Base-by-base conservation (phyloP, 2,329 filamentous ascomycete genomes). In the Botryotinia globosa region DNA sequence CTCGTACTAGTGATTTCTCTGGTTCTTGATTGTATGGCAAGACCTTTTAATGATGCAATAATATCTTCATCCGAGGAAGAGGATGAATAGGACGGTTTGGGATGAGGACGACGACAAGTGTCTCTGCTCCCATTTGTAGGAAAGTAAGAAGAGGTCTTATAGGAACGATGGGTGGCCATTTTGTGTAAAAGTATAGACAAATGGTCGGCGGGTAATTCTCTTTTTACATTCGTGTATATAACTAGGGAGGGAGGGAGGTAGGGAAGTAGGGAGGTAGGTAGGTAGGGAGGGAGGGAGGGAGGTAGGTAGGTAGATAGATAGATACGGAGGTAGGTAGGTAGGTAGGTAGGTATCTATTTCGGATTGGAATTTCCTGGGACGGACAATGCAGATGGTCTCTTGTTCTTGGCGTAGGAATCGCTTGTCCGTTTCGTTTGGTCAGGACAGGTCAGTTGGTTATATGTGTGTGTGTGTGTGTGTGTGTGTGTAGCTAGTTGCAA, bases 91-190 rank as follows among this genome's bases (percentile, higher is more conserved):
- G 51, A 44, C 20, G 44, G 10, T 48, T 63, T 70, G 16, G 25
- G 16, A 44, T 42, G 51, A 44, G 37, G 81, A 80, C 71, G 82
- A 81, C 78, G 78, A 37, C 81, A 76, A 71, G 84, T 3, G 32
- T 29, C 37, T n/a, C 34, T n/a, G 29, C 39, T 44, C 42, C 51
- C 69, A 81, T 48, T 85, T 69, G 66, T 74, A 54, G 75, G 74
- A 71, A 77, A 73, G 75, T 84, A 85, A 37, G 82, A 81, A 58
- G 84, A 80, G 12, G 85, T 82, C 76, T 86, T 85, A 79, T 87
- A 83, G 20, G 86, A 86, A 76, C 85, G 84, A 71, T 45, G 48
- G 78, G 81, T 84, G 73, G 85, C 83, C 86, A 88, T 87, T 62
- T 69, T 71, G 56, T 32, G 42, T 42, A 20, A 18, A 20, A 65